Base-by-base conservation (phyloP, 192 early-diverging fungal genomes). In the Chytriomyces sp. region DNA sequence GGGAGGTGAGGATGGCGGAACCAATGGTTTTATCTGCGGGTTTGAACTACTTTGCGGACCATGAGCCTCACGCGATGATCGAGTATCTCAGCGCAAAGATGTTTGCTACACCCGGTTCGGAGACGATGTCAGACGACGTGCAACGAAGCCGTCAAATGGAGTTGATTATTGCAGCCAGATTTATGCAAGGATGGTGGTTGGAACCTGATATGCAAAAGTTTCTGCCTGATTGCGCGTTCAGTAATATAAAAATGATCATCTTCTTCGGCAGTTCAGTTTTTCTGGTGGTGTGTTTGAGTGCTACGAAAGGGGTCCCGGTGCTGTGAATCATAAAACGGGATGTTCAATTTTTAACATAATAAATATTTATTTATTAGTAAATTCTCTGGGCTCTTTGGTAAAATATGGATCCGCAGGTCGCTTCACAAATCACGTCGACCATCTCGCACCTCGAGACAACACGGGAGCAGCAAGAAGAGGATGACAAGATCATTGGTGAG, bases 401-500 rank as follows among this genome's bases (percentile, higher is more conserved):
- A 35, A 35, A 35, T 35, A 53, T 53, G 53, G 53, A 57, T 57
- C 20, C 53, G 20, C 13, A 18, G 53, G 20, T 20, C 13, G 53
- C 53, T 26, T 57, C 69, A 23, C 43, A 23, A 26, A 63, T 73
- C 60, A 60, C 16, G n/a, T 73, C 71, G 7, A 73, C 71, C 23
- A 73, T 73, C 44, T 62, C 53, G 71, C 71, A 73, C 59, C 71
- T 67, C n/a, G 82, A 73, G 49, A 62, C 45, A 45, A 63, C 71
- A 5, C 18, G 44, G 44, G 71, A 73, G 71, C 57, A 62, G 71
- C 71, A 89, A 50, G 89, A 89, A n/a, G 89, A 90, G 62, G 89
- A 90, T 43, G 89, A 90, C 50, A 83, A 85, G 45, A 82, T 80
- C 0, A 81, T 90, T 35, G 88, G 89, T 90, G 79, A 18, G 77